Conservation (phyloP, 2,329 filamentous ascomycete genomes). For the Corynespora cassiicola region DNA sequence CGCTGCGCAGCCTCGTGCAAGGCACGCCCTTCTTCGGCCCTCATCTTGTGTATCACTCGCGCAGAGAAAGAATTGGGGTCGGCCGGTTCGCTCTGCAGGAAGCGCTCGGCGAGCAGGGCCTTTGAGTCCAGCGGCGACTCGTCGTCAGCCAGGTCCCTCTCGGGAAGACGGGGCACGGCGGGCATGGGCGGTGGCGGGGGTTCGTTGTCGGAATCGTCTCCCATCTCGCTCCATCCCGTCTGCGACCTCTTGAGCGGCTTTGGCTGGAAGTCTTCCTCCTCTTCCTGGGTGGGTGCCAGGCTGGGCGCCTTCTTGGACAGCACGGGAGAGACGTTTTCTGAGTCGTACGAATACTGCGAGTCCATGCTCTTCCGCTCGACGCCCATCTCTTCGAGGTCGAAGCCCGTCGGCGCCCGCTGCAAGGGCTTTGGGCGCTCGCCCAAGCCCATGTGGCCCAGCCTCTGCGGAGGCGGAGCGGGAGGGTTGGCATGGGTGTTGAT, state of each 20-base stretch:
- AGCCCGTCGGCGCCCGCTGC: constrained; percentile 41
- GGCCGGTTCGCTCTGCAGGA: constrained; percentile 35
- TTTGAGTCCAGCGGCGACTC: constrained; percentile 34
- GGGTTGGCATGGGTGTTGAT: constrained; percentile 40
- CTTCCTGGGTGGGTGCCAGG: constrained; percentile 39
- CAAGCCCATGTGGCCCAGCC: constrained; percentile 43
- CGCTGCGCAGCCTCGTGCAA: constrained; percentile 52
- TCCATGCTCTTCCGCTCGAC: constrained; percentile 34
- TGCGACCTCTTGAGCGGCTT: constrained; percentile 63
- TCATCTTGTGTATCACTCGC: constrained; percentile 57
- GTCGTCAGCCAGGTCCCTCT: constrained; percentile 25
- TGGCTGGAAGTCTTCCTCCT: constrained; percentile 59
- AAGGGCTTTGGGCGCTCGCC: constrained; percentile 39
- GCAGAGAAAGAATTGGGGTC: constrained; percentile 54
- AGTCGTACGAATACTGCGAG: constrained; percentile 39
- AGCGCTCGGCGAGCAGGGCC: constrained; percentile 29
- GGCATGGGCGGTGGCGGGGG: constrained; percentile 55
- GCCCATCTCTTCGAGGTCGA: constrained; percentile 29
- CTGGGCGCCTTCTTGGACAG: constrained; percentile 27
- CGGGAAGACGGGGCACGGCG: constrained; percentile 35
- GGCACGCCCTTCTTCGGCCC: constrained; percentile 58
- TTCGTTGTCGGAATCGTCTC: constrained; percentile 23
- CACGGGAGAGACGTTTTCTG: constrained; percentile 33
- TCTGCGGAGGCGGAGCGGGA: constrained; percentile 31
- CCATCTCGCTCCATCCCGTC: constrained; percentile 55